These are phyloP conservation scores for Populus tremula DNA, from an alignment of 345 rosid species.

Conservation along the genomic window DNA sequence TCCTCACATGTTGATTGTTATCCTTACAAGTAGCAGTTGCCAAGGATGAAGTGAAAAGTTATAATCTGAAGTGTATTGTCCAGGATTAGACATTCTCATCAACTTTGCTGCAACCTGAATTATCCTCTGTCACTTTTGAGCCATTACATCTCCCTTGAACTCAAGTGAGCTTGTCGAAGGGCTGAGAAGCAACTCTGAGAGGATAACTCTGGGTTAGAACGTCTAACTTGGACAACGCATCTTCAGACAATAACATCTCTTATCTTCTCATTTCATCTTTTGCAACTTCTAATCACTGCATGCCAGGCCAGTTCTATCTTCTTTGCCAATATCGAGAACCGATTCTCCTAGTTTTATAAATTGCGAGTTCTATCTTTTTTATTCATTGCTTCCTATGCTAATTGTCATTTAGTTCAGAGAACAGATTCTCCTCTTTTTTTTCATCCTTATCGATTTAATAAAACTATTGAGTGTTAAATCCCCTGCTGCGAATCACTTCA, in stretches of 20 bases:
- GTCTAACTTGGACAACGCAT: background rate
- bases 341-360: background rate
- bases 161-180: background rate
- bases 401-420: background rate
- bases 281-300: background rate
- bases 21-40: background rate
- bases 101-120: background rate
- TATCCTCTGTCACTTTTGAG: background rate
- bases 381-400: background rate
- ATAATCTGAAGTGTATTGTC: background rate
- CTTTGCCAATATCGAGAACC: background rate
- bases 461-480: background rate
- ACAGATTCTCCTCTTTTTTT: background rate
- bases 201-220: background rate
- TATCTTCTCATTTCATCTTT: background rate
- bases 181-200: background rate
- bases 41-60: background rate
- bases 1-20: background rate
- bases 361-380: background rate
- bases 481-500: background rate
- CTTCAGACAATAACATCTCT: background rate
- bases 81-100: background rate
- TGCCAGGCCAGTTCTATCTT: background rate
- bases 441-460: background rate
- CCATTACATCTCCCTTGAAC: background rate